Percentiles rank a stretch among this genome's conserved stretches.
phyloP scores from a whole-genome alignment of 1,139 yeast species.

The Geotrichum reessii region DNA sequence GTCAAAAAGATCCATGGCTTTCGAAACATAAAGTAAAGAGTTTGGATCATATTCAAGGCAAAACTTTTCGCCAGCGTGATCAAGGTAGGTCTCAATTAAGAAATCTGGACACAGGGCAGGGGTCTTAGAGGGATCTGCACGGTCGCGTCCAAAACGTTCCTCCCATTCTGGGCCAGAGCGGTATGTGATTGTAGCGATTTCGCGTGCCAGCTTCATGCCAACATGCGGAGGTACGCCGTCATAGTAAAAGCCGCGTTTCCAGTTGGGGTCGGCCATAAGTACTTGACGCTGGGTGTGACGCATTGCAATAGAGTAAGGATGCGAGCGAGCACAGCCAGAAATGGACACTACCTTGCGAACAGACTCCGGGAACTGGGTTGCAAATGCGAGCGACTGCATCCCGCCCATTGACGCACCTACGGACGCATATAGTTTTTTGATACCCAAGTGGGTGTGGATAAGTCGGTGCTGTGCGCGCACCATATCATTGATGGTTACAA shows the following conservation, averaged over 20 bases:
- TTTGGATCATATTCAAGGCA: slow-evolving; percentile 89
- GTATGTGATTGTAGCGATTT: slow-evolving; percentile 89
- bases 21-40: slow-evolving; percentile 76
- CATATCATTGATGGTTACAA: slow-evolving; percentile 82
- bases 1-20: slow-evolving; percentile 93
- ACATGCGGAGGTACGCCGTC: slow-evolving; percentile 78
- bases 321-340: slow-evolving; percentile 89
- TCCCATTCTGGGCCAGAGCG: slow-evolving; percentile 98
- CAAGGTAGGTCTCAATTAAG: slow-evolving; percentile 83
- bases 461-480: slow-evolving; percentile 78
- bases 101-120: slow-evolving; percentile 94
- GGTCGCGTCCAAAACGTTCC: slow-evolving; percentile 76
- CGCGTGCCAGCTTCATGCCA: slow-evolving; percentile 92
- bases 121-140: slow-evolving; percentile 71
- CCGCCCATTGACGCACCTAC: slow-evolving; percentile 97
- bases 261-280: slow-evolving; percentile 87
- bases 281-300: slow-evolving; percentile 91
- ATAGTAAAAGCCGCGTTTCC: slow-evolving; percentile 89
- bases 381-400: slow-evolving; percentile 89
- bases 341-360: slow-evolving; percentile 70
- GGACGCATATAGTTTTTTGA: slow-evolving; percentile 62
- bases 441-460: slow-evolving; percentile 55
- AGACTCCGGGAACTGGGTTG: slow-evolving; percentile 71
- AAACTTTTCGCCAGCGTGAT: slow-evolving; percentile 92
- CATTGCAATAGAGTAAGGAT: slow-evolving; percentile 90